A percentile compares a stretch with the other conserved stretches of the same genome.
Conservation (phyloP, 2,329 filamentous ascomycete genomes). For the Diaporthe vexans region DNA sequence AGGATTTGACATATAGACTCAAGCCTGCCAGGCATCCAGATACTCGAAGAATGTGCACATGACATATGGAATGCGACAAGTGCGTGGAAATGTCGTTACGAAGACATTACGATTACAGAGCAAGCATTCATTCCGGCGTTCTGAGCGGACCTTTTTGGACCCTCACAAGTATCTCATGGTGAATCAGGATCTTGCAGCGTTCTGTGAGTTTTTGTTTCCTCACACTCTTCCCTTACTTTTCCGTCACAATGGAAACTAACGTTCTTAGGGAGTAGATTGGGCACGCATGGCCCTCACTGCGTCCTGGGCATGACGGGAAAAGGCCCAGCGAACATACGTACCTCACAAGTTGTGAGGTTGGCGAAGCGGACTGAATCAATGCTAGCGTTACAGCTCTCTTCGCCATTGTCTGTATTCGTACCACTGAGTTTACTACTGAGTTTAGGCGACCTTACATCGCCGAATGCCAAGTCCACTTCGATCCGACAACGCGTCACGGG, state of each 20-base stretch:
- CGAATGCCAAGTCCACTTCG: constrained; percentile 7
- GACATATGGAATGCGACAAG: background rate
- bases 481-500: background rate
- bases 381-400: background rate
- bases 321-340: constrained; percentile 38
- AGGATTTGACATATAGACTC: constrained; percentile 21
- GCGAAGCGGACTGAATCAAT: background rate
- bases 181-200: constrained; percentile 7
- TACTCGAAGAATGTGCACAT: constrained; percentile 19
- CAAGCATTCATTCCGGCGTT: constrained; percentile 28
- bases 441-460: background rate
- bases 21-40: constrained; percentile 21
- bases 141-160: constrained; percentile 11
- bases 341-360: background rate
- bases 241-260: constrained; percentile 1
- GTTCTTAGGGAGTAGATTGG: background rate
- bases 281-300: background rate
- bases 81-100: constrained; percentile 10
- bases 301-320: constrained; percentile 48
- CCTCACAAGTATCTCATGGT: constrained; percentile 16
- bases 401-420: background rate
- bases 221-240: background rate
- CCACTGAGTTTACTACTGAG: background rate
- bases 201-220: background rate
- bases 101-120: constrained; percentile 1